A percentile compares a stretch with the other conserved stretches of the same genome.
Evolutionary conservation across 2,329 filamentous ascomycete genomes (phyloP).

Genomic region (Hymenotorrendiella dingleyae): DNA sequence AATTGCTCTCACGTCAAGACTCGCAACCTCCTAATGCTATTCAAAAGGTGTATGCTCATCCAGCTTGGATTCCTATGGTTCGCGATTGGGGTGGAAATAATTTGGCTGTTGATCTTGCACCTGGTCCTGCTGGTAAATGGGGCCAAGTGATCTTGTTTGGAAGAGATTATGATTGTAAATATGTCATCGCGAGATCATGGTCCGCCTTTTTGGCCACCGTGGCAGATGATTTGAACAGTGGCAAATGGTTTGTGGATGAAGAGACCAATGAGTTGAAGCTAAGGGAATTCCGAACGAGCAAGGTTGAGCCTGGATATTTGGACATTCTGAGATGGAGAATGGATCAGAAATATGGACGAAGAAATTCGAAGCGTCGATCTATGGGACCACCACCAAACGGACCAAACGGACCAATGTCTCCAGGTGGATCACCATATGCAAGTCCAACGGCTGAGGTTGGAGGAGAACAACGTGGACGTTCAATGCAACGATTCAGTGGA

Average conservation of each 20-base stretch:
- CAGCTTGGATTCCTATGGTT: constrained; percentile 90
- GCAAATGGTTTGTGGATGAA: constrained; percentile 89
- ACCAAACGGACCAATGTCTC: constrained; percentile 35
- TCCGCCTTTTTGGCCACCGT: constrained; percentile 76
- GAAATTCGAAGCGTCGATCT: constrained; percentile 47
- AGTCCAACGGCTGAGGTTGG: constrained; percentile 53
- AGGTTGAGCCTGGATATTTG: constrained; percentile 88
- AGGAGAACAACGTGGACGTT: constrained; percentile 60
- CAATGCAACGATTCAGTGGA: constrained; percentile 62
- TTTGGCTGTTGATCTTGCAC: constrained; percentile 85
- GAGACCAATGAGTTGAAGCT: constrained; percentile 88
- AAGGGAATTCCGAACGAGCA: constrained; percentile 81
- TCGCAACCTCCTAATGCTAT: constrained; percentile 81
- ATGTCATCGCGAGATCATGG: constrained; percentile 92
- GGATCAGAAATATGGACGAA: constrained; percentile 84
- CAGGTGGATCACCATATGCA: constrained; percentile 56
- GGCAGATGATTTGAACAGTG: constrained; percentile 84
- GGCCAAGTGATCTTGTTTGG: constrained; percentile 96
- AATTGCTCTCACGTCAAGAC: constrained; percentile 77
- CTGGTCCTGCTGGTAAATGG: constrained; percentile 85
- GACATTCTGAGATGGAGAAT: constrained; percentile 92
- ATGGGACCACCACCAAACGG: background rate
- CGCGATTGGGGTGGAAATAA: constrained; percentile 99
- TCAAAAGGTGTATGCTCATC: constrained; percentile 88
- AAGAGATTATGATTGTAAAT: constrained; percentile 97